Evolutionary conservation across 2,329 filamentous ascomycete genomes (phyloP), one percentile per base, ranked within the genome.

Genomic region (Podosphaera aphanis): DNA sequence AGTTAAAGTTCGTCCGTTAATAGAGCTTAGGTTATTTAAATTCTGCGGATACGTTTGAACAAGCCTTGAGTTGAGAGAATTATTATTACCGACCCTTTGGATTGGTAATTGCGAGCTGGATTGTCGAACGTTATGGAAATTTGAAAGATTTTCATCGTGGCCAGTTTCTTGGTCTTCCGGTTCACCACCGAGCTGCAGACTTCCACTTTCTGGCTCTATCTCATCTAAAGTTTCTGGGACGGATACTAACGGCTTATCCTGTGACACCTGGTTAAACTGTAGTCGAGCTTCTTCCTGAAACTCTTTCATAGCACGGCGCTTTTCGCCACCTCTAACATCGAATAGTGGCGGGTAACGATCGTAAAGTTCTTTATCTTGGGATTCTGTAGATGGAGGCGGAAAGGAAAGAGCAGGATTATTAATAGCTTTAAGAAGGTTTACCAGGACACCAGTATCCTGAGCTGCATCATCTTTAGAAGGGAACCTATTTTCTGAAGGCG

Each of bases 151-250:
- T 3, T 50, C 62, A 43, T 73, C 71, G 16, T 67, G 65, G 16
- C 61, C 57, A 39, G 63, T 62, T 19, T 83, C 78, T 50, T 73
- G 70, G 52, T 93, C 84, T 59, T 95, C 88, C 0, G 88, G 88
- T 59, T 95, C 88, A 38, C 88, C 88, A 47, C 88, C 88, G 16
- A 95, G 69, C 48, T 92, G 86, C 48, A 90, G 68, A 59, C 88
- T 95, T 13, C 75, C 74, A 52, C 81, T 81, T 61, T 90, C 85
- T 1, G 76, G 74, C 47, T 80, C 79, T 47, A 83, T 83, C 51
- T 93, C 85, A 23, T 69, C 67, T 39, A 70, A 67, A 3, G 62
- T 61, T 37, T 61, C 61, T 19, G 62, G 56, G 15, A 64, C 61
- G 20, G 67, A 64, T 50, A 68, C 66, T 18, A 71, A 55, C 4